Percentiles rank a stretch among this genome's conserved stretches.
phyloP scores from a whole-genome alignment of 768 basidiomycete genomes.

The Coprinellus aureogranulatus region DNA sequence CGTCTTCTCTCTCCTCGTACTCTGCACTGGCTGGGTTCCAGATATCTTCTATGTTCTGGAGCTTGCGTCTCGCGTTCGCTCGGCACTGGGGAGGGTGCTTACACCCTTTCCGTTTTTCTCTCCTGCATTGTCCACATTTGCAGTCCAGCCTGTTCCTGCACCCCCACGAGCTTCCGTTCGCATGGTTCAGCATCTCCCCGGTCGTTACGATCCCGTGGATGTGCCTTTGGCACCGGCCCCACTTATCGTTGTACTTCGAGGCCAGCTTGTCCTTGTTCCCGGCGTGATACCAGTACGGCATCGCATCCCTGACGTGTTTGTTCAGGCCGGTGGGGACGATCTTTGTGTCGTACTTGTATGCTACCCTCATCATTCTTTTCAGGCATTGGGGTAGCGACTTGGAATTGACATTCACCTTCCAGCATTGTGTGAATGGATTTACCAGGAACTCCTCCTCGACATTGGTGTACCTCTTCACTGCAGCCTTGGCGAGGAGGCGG shows the following conservation, averaged over 20 bases:
- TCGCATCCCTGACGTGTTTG: slow-evolving; percentile 5
- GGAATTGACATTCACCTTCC: slow-evolving; percentile 11
- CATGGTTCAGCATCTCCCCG: slow-evolving; percentile 5
- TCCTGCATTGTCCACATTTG: slow-evolving; percentile 6
- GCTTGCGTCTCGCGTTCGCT: slow-evolving; percentile 7
- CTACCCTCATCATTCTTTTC: slow-evolving; percentile 16
- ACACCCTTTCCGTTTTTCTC: slow-evolving; percentile 8
- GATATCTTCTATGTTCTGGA: slow-evolving; percentile 16
- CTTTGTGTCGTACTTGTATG: slow-evolving; percentile 15
- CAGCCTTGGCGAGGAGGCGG: slow-evolving; percentile 13
- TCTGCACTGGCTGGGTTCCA: slow-evolving; percentile 16
- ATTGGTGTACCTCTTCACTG: background rate
- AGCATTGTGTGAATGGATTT: slow-evolving; percentile 27
- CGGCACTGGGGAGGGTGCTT: slow-evolving; percentile 16
- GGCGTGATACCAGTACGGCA: slow-evolving; percentile 33
- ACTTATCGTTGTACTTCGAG: slow-evolving; percentile 6
- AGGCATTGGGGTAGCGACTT: slow-evolving; percentile 6
- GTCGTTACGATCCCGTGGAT: slow-evolving; percentile 14
- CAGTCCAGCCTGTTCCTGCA: background rate
- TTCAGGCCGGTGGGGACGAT: slow-evolving; percentile 15
- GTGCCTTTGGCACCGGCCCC: slow-evolving; percentile 9
- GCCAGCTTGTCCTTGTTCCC: slow-evolving; percentile 2
- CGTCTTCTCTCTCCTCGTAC: background rate
- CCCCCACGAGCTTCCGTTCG: background rate
- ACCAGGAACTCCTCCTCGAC: slow-evolving; percentile 1